Percentiles rank a stretch among this genome's conserved stretches.
phyloP scores from a whole-genome alignment of 257 asterid genomes.

The Nicotiana undulata region DNA sequence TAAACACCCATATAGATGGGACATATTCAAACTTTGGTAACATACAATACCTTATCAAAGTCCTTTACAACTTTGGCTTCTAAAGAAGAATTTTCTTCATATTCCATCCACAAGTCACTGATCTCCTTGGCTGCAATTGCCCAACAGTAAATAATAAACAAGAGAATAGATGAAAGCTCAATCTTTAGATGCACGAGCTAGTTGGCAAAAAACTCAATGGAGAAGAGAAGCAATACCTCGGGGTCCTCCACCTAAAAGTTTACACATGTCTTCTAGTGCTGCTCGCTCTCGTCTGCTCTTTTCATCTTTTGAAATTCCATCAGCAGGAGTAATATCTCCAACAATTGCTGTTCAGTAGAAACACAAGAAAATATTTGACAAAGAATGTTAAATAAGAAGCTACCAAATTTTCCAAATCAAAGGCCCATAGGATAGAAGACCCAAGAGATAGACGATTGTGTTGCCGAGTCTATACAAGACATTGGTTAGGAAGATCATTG shows the following conservation, averaged over 20 bases:
- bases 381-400: background rate
- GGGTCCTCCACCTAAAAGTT: slow-evolving; percentile 83
- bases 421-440: background rate
- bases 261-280: slow-evolving; percentile 82
- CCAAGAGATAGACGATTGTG: background rate
- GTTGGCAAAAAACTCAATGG: slow-evolving; percentile 1
- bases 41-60: slow-evolving; percentile 70
- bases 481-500: background rate
- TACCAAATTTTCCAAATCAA: background rate
- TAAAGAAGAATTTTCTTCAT: slow-evolving; percentile 68
- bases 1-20: background rate
- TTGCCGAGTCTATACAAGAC: background rate
- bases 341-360: slow-evolving; percentile 57
- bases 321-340: slow-evolving; percentile 91
- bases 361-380: background rate
- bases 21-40: background rate
- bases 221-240: slow-evolving; percentile 42
- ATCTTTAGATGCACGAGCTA: background rate
- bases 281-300: slow-evolving; percentile 75
- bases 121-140: slow-evolving; percentile 74
- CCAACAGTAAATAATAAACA: slow-evolving; percentile 12
- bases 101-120: slow-evolving; percentile 84
- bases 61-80: slow-evolving; percentile 98
- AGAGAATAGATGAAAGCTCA: slow-evolving; percentile 8
- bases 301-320: slow-evolving; percentile 84